Percentiles rank a stretch among this genome's conserved stretches.
Evolutionary conservation across 192 early-diverging fungal species (phyloP).

Genomic region (Rhizophagus clarus): DNA sequence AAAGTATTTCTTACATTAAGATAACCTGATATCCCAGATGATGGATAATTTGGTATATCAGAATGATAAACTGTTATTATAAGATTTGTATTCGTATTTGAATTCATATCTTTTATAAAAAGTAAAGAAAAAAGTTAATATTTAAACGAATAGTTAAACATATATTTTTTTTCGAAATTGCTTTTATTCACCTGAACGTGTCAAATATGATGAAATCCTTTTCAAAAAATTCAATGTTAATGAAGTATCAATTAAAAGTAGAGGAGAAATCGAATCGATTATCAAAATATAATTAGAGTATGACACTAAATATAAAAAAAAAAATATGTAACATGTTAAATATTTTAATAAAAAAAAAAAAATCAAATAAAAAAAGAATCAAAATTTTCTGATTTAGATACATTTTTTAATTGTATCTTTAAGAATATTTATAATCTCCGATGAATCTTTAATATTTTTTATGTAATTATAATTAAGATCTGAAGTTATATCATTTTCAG

Average conservation of each 20-base stretch:
- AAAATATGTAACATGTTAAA: background rate
- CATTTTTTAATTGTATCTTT: slow-evolving; percentile 11
- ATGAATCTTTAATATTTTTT: background rate
- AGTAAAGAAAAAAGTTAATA: background rate
- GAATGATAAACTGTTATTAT: slow-evolving; percentile 44
- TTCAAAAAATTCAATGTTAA: slow-evolving; percentile 18
- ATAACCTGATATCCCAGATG: slow-evolving; percentile 31
- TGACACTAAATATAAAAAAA: background rate
- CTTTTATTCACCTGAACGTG: background rate
- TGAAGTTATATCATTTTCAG: background rate
- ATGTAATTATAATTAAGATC: background rate
- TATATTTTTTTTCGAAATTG: background rate
- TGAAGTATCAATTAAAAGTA: slow-evolving; percentile 11
- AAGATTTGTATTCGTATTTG: background rate
- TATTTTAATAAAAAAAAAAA: background rate
- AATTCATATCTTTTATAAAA: background rate
- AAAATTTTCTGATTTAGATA: no score
- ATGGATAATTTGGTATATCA: slow-evolving; percentile 42
- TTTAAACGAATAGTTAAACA: background rate
- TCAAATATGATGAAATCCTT: background rate
- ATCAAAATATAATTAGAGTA: background rate
- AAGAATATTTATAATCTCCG: slow-evolving; percentile 1
- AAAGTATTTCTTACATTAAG: slow-evolving; percentile 36
- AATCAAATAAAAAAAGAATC: background rate
- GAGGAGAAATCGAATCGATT: slow-evolving; percentile 25